Conservation (phyloP, 2,329 filamentous ascomycete genomes). For the Xylaria multiplex region DNA sequence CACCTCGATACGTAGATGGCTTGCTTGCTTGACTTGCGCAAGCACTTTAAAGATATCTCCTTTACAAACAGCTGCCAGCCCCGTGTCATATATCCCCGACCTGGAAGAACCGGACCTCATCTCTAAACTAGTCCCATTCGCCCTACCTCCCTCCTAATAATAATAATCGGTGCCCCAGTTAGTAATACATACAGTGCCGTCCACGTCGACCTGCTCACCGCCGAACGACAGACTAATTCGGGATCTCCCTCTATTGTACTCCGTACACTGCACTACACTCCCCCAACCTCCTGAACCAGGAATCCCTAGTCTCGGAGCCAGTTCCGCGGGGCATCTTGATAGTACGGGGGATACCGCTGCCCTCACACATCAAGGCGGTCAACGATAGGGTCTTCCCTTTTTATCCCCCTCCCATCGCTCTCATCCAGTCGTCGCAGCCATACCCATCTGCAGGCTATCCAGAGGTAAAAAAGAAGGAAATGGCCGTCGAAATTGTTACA, state of each 20-base stretch:
- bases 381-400: conserved; percentile 29
- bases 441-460: conserved; percentile 17
- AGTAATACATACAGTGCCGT: conserved; percentile 15
- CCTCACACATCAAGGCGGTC: conserved; percentile 27
- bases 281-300: conserved; percentile 30
- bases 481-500: conserved; percentile 48
- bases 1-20: conserved; percentile 20
- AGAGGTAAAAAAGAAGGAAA: conserved; percentile 30
- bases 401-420: conserved; percentile 27
- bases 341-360: conserved; percentile 15
- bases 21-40: conserved; percentile 12
- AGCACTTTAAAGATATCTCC: not conserved
- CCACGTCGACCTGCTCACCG: conserved; percentile 32
- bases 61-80: not conserved
- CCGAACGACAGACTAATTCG: conserved; percentile 25
- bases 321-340: conserved; percentile 24
- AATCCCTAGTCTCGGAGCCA: conserved; percentile 24
- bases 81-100: conserved; percentile 14
- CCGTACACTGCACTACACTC: not conserved
- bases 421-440: conserved; percentile 23
- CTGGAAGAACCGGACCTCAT: conserved; percentile 18
- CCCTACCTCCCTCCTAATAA: not conserved
- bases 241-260: not conserved
- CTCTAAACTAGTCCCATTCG: not conserved
- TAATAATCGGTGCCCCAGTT: conserved; percentile 6